Base-by-base conservation (phyloP, 371 early-diverging fungal species). In the Mycotypha africana region DNA sequence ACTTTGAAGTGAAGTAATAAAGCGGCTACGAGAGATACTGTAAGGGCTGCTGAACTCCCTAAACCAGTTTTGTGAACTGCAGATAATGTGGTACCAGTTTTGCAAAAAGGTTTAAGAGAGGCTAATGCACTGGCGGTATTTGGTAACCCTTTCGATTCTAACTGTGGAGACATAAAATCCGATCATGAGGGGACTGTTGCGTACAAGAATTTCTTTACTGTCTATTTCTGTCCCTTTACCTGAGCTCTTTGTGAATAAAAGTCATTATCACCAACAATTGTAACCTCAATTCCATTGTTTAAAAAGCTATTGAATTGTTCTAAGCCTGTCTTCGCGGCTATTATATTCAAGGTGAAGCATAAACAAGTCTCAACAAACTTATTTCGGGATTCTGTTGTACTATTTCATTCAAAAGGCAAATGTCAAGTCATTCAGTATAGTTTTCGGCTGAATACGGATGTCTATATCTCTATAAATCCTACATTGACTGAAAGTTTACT, bases 41-140 rank as follows among this genome's bases (percentile, higher is more conserved):
- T 91, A 65, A 98, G 67, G 10, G 95, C 91, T 6, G 98, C 97
- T 4, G 94, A 93, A 34, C 91, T 91, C 10, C 98, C 98, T 9
- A 98, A 77, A 4, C 98, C 98, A 9, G 97, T 96, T 65, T 98
- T 98, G 62, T 88, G 77, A 11, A 95, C 98, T 5, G 82, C 56
- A 12, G 61, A 52, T n/a, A 97, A 62, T 0, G 83, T 81, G 4
- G 80, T 75, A 38, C 78, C 74, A 0, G 90, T 86, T 19, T 72
- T 53, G 42, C 82, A 76, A 59, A 89, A 92, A 20, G 81, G 76
- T 10, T 85, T 78, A 14, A 93, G 70, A 7, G 62, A 60, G 3
- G 51, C 49, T 12, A 92, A 73, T 12, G 88, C 73, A 15, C 65
- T 66, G 3, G 76, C 63, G 17, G 76, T 82, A 23, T 81, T 68